Conservation (phyloP, 129 eudicot species). For the Smallanthus sonchifolius region DNA sequence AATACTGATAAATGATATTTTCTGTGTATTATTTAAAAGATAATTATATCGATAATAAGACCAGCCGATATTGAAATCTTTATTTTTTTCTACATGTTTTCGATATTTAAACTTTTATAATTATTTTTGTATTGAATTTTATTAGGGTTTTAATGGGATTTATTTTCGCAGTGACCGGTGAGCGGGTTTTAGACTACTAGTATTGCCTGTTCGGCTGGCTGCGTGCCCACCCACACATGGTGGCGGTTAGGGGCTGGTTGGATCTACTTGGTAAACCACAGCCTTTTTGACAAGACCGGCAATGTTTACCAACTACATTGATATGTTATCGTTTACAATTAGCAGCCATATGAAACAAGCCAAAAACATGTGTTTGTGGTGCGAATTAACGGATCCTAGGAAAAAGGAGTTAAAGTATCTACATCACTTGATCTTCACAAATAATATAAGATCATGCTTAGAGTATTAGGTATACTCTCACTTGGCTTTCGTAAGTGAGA, state of each 20-base stretch:
- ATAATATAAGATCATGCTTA: not conserved
- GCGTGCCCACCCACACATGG: conserved; percentile 9
- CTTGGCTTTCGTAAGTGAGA: no score
- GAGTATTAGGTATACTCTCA: not conserved
- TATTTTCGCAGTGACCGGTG: not conserved
- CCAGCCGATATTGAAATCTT: no score
- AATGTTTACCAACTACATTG: conserved; percentile 19
- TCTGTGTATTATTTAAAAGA: no score
- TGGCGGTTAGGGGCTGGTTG: not conserved
- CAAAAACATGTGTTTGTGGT: conserved; percentile 6
- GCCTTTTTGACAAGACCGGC: conserved; percentile 16
- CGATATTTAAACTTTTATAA: no score
- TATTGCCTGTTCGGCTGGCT: not conserved
- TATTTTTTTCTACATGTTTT: no score
- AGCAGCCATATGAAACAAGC: conserved; percentile 18
- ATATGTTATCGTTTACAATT: not conserved
- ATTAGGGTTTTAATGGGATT: not conserved
- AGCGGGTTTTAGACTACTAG: not conserved
- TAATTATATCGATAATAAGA: no score
- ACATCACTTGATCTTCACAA: not conserved
- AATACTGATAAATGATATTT: no score
- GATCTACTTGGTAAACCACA: not conserved
- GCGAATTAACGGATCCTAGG: conserved; percentile 4
- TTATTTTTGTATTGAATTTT: no score
- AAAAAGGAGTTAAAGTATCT: not conserved